A percentile compares a stretch with the other conserved stretches of the same genome.
These are phyloP conservation scores for Phylloporus rhodoxanthus DNA, from an alignment of 768 basidiomycete genomes.

Conservation along the genomic window DNA sequence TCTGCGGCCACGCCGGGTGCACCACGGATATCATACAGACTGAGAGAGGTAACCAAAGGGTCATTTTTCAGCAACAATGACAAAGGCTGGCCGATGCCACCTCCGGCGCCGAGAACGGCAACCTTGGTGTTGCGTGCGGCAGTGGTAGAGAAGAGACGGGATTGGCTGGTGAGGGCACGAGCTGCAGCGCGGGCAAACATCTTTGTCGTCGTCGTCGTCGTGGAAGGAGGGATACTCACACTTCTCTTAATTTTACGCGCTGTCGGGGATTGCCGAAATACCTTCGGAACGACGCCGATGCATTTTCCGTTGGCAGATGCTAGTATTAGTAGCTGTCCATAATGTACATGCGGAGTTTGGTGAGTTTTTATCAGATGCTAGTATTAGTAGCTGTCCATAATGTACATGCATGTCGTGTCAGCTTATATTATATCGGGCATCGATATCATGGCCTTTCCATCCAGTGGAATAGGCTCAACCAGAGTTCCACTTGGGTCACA, in stretches of 20 bases:
- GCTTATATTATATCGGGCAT: not conserved
- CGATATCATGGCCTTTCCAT: not conserved
- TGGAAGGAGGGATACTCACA: constrained; percentile 6
- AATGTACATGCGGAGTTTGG: too few relatives aligned
- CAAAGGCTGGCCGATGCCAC: constrained; percentile 97
- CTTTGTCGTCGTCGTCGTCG: constrained; percentile 26
- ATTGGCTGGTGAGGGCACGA: constrained; percentile 48
- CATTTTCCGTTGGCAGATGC: too few relatives aligned
- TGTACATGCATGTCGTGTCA: too few relatives aligned
- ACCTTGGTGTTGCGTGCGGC: constrained; percentile 75
- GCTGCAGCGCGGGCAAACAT: constrained; percentile 67
- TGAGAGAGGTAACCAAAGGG: constrained; percentile 80
- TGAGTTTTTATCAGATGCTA: too few relatives aligned
- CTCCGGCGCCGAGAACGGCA: constrained; percentile 95
- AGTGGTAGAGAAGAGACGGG: constrained; percentile 74
- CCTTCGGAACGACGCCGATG: constrained; percentile 5
- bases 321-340: too few relatives aligned
- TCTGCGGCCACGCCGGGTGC: constrained; percentile 87
- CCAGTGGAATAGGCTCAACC: not conserved
- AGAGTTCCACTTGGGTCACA: not conserved
- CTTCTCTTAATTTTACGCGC: constrained; percentile 8
- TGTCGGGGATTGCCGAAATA: constrained; percentile 13
- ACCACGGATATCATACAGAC: constrained; percentile 40
- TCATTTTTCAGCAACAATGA: constrained; percentile 85
- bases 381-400: too few relatives aligned